Evolutionary conservation across 345 rosid genomes (phyloP).

Genomic region (Euphorbia peplus): DNA sequence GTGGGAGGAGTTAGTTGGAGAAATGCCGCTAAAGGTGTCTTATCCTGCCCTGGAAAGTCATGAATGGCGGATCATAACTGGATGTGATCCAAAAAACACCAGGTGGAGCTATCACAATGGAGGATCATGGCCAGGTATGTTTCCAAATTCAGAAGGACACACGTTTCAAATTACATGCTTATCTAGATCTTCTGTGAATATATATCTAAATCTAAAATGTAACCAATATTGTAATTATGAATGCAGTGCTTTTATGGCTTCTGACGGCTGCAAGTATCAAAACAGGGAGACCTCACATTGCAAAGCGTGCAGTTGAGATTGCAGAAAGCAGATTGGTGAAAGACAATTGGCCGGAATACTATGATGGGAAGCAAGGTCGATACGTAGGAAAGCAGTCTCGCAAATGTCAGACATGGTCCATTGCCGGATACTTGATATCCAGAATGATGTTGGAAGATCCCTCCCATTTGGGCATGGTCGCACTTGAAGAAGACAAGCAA

Average conservation of each 20-base stretch:
- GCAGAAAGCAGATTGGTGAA: conserved; percentile 69
- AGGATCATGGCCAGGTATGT: conserved; percentile 97
- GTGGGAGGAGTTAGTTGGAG: conserved; percentile 95
- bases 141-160: background rate
- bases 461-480: conserved; percentile 81
- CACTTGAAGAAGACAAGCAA: conserved; percentile 85
- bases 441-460: conserved; percentile 98
- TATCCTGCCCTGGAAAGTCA: conserved; percentile 93
- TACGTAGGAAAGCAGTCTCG: conserved; percentile 88
- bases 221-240: too few species aligned
- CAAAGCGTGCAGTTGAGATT: conserved; percentile 75
- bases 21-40: conserved; percentile 91
- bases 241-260: conserved; percentile 85
- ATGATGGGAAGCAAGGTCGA: conserved; percentile 89
- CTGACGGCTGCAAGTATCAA: conserved; percentile 86
- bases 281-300: conserved; percentile 92
- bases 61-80: conserved; percentile 85
- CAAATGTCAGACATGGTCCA: conserved; percentile 84
- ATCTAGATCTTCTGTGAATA: too few species aligned
- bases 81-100: conserved; percentile 94
- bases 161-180: too few species aligned
- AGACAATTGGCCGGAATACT: conserved; percentile 92
- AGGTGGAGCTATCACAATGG: conserved; percentile 99
- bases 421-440: conserved; percentile 89
- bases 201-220: too few species aligned